Base-by-base conservation (phyloP, 2,329 filamentous ascomycete genomes). In the Diplocarpon rosae region DNA sequence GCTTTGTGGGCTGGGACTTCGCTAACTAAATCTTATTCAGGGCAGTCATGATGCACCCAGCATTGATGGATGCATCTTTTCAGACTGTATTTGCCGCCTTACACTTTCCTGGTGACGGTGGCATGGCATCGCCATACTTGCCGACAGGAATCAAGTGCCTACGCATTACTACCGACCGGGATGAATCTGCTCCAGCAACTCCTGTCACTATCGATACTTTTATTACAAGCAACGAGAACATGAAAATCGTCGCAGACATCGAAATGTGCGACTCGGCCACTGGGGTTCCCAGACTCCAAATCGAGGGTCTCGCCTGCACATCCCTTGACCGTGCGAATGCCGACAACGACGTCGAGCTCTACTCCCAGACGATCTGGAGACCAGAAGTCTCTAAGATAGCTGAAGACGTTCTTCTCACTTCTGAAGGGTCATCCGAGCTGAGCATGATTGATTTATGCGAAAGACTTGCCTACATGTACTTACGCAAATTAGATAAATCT, bases 31-130 rank as follows among this genome's bases (percentile, higher is more conserved):
- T 24, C 20, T 7, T 24, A 3, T 3, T 7, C 20, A 24, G 20
- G 20, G 30, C 44, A 12, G 44, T 35, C 12, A 46, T 46, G 41
- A 43, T 48, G 42, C 75, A 79, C 48, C 75, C 75, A 0, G 67
- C 71, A 2, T 75, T 73, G 0, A 62, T 78, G 16, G 75, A 78
- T 52, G 61, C 69, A 2, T 69, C 76, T 58, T 68, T 78, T 32
- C 75, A 78, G 45, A 67, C 66, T 0, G 62, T 72, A 1, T 69
- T 76, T 34, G 33, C 43, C 5, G 40, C 45, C 16, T 37, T 48
- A 2, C 41, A 41, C 42, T 48, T 41, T 33, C 40, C 41, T 13
- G 45, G 41, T 6, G 45, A 48, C 13, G 41, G 41, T n/a, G 41
- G 41, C 28, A 48, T 48, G 41, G 32, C 37, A n/a, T 38, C 31